These are phyloP conservation scores for Cryptosporidium andersoni DNA, from an alignment of 169 alveolate genomes.

Conservation along the genomic window DNA sequence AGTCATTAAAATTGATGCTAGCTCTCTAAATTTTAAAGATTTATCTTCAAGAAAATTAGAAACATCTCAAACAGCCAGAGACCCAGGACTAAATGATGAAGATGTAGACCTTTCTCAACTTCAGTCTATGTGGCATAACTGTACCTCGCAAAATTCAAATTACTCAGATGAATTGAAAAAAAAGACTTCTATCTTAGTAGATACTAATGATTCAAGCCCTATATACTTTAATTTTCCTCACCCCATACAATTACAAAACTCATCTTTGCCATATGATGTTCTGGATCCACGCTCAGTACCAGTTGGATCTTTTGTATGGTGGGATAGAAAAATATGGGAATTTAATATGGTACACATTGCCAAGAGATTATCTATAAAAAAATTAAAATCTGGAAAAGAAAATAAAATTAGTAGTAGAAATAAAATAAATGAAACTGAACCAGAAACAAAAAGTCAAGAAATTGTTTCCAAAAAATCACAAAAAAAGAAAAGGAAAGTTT, in stretches of 20 bases:
- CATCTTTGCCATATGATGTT: conserved; percentile 49
- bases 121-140: conserved; percentile 21
- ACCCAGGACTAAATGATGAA: conserved; percentile 6
- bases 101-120: conserved; percentile 37
- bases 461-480: too few species aligned
- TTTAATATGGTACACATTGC: conserved; percentile 66
- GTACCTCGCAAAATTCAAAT: too few species aligned
- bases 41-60: not conserved
- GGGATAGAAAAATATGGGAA: conserved; percentile 72
- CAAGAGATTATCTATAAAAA: conserved; percentile 39
- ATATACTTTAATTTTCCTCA: conserved; percentile 56
- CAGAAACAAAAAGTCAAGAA: too few species aligned
- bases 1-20: too few species aligned
- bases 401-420: conserved; percentile 3
- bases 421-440: not conserved
- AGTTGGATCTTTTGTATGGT: conserved; percentile 57
- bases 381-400: conserved; percentile 41
- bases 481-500: too few species aligned
- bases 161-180: too few species aligned
- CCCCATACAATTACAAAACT: conserved; percentile 63
- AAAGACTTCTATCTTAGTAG: not conserved
- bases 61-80: too few species aligned
- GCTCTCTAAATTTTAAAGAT: not conserved
- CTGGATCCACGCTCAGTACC: conserved; percentile 64
- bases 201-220: conserved; percentile 49